phyloP scores from a whole-genome alignment of 2,329 filamentous ascomycete species.

The Aplosporella prunicola region DNA sequence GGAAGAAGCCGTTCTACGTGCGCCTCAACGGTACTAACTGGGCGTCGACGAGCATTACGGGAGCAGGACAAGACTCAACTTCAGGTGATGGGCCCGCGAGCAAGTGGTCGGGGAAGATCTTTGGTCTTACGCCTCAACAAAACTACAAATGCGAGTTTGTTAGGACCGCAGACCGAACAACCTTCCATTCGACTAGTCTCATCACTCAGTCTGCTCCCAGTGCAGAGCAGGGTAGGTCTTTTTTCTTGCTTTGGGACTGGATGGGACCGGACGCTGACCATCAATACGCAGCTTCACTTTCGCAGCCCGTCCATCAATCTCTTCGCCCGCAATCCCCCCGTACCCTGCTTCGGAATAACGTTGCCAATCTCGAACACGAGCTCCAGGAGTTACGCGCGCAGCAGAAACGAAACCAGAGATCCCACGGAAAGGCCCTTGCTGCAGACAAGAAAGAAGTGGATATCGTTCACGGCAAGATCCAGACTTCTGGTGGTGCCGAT shows the following conservation, averaged over 20 bases:
- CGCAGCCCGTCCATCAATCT: slow-evolving; percentile 48
- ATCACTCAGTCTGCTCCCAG: slow-evolving; percentile 54
- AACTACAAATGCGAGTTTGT: slow-evolving; percentile 75
- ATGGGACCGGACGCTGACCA: slow-evolving; percentile 4
- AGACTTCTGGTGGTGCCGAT: slow-evolving; percentile 60
- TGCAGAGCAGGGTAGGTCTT: slow-evolving; percentile 44
- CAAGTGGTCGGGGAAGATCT: slow-evolving; percentile 61
- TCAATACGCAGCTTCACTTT: slow-evolving; percentile 17
- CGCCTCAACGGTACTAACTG: slow-evolving; percentile 69
- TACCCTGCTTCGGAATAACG: slow-evolving; percentile 67
- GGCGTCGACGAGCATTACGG: slow-evolving; percentile 63
- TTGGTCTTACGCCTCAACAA: slow-evolving; percentile 58
- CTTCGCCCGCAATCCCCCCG: slow-evolving; percentile 66
- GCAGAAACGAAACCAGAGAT: slow-evolving; percentile 62
- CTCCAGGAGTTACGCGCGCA: slow-evolving; percentile 59
- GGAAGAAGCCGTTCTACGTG: slow-evolving; percentile 67
- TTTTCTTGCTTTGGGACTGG: no score
- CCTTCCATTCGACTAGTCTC: slow-evolving; percentile 64
- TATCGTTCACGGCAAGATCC: slow-evolving; percentile 54
- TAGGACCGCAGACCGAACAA: slow-evolving; percentile 52
- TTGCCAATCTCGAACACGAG: slow-evolving; percentile 61
- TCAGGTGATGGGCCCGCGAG: slow-evolving; percentile 38
- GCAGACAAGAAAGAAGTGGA: slow-evolving; percentile 65
- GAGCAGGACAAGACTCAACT: slow-evolving; percentile 39
- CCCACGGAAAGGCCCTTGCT: slow-evolving; percentile 62